Percentiles rank a stretch among this genome's conserved stretches.
These are phyloP conservation scores for Malus hybrid DNA, from an alignment of 331 rosid genomes.

Conservation along the genomic window DNA sequence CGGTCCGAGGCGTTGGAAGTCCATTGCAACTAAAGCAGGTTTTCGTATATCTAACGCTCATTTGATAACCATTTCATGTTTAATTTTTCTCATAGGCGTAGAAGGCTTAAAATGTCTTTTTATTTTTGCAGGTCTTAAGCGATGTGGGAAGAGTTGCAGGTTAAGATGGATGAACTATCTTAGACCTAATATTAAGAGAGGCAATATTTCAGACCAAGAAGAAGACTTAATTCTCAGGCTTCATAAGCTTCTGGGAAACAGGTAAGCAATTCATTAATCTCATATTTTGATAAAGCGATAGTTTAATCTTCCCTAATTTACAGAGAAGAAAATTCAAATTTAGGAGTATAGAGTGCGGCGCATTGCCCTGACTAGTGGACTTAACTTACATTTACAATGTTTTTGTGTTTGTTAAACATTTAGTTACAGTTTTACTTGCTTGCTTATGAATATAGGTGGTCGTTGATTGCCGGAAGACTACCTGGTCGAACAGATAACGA, in stretches of 20 bases:
- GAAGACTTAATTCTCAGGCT: slow-evolving; percentile 46
- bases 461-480: slow-evolving; percentile 44
- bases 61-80: too few relatives aligned
- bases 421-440: not conserved
- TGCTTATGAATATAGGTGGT: slow-evolving; percentile 26
- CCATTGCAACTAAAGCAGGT: slow-evolving; percentile 41
- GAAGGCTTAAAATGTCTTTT: not conserved
- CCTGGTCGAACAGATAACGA: slow-evolving; percentile 43
- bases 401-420: too few relatives aligned
- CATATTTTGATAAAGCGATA: too few relatives aligned
- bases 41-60: not conserved
- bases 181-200: slow-evolving; percentile 51
- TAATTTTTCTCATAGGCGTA: too few relatives aligned
- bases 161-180: slow-evolving; percentile 49
- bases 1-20: slow-evolving; percentile 39
- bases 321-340: too few relatives aligned
- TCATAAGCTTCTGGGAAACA: slow-evolving; percentile 46
- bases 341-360: too few relatives aligned
- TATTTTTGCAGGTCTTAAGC: slow-evolving; percentile 19
- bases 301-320: too few relatives aligned
- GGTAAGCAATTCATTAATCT: slow-evolving; percentile 11
- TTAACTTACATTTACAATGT: too few relatives aligned
- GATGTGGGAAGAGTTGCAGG: slow-evolving; percentile 51
- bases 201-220: slow-evolving; percentile 48
- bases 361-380: too few relatives aligned